Percentiles rank a stretch among this genome's conserved stretches.
phyloP scores from a whole-genome alignment of 768 basidiomycete genomes.

The Panellus pusillus region DNA sequence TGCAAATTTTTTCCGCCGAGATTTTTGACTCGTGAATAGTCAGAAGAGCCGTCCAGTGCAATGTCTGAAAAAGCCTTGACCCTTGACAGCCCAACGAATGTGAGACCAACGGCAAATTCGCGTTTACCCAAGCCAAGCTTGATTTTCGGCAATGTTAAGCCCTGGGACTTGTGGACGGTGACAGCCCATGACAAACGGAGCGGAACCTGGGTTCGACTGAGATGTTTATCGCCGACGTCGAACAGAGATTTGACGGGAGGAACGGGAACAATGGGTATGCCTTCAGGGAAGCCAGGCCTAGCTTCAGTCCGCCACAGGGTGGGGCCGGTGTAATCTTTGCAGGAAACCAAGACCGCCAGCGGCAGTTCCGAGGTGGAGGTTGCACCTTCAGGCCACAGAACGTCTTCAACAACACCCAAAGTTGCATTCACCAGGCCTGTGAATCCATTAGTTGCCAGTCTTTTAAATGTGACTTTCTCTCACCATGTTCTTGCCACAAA shows the following conservation, averaged over 20 bases:
- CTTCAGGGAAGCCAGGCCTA: conserved; percentile 1
- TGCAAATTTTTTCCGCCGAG: background rate
- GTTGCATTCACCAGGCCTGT: too few species aligned
- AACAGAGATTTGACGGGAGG: conserved; percentile 11
- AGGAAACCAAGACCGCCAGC: too few species aligned
- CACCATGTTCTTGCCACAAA: background rate
- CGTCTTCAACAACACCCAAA: too few species aligned
- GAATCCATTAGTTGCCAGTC: background rate
- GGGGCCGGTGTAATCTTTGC: conserved; percentile 14
- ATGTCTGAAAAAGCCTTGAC: background rate
- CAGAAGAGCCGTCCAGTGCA: background rate
- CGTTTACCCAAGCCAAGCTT: conserved; percentile 53
- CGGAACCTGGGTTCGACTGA: conserved; percentile 40
- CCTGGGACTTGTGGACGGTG: conserved; percentile 74
- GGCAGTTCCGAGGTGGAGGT: conserved; percentile 10
- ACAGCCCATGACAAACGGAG: conserved; percentile 71
- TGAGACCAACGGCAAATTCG: conserved; percentile 11
- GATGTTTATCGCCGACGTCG: conserved; percentile 1
- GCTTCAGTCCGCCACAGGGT: conserved; percentile 12
- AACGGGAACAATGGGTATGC: too few species aligned
- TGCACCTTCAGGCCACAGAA: conserved; percentile 10
- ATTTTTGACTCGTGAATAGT: background rate
- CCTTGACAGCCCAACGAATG: conserved; percentile 12
- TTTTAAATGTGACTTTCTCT: too few species aligned
- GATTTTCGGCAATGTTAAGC: conserved; percentile 60